Base-by-base conservation (phyloP, 441 rosid species). In the Corymbia citriodora region DNA sequence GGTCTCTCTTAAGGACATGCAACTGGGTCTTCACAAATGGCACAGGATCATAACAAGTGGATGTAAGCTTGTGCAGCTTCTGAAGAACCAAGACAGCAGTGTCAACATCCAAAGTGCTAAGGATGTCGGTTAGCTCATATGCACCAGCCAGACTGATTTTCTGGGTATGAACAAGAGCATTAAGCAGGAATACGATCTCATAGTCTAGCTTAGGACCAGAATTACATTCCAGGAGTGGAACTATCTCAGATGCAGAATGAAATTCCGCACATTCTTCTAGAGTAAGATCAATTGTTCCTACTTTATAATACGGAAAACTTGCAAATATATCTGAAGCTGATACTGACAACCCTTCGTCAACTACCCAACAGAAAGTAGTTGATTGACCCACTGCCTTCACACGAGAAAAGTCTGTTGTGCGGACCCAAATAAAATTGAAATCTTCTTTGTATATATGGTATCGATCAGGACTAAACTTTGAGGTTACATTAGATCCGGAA, bases 351-450 rank as follows among this genome's bases (percentile, higher is more conserved):
- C 90, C 97, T 14, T 93, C 92, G 48, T 88, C 91, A 36, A 96
- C 89, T 92, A 95, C 94, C 96, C 96, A 94, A 91, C 94, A 97
- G 53, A 96, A 96, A 48, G 96, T 92, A 68, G 94, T 94, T 17
- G 99, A 95, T 55, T 90, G 92, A 61, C 99, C 99, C 54, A 98
- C 92, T 29, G 99, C 94, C 90, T 95, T 98, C 36, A 90, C 40
- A 23, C 63, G 31, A 21, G 99, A 95, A 92, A 96, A 95, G 90
- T 96, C 99, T 57, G 98, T 93, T 23, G 99, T 94, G 49, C 97
- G 99, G 90, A 98, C 95, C 99, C 99, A 96, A 48, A 93, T 89
- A 91, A 95, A 98, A 92, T 96, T 95, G 90, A 94, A 96, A 93
- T 96, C 96, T 91, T 97, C 99, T 96, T 95, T 95, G 96, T 96